phyloP scores from a whole-genome alignment of 352 stramenopile species.

The Nothophytophthora sp. region DNA sequence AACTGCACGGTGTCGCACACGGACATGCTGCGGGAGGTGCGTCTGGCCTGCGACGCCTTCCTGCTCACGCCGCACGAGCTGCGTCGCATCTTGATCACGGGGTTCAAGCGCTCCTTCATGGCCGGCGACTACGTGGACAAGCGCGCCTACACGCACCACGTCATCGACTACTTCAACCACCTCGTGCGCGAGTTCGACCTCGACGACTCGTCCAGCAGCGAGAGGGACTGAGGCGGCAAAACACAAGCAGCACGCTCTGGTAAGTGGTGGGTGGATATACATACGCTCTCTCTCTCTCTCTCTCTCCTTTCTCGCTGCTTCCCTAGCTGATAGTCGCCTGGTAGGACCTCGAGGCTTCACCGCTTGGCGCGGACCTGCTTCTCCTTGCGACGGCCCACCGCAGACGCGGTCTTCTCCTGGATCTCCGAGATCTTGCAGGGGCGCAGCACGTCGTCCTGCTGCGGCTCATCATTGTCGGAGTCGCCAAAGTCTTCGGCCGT shows the following conservation, averaged over 20 bases:
- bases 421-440: slow-evolving; percentile 79
- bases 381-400: slow-evolving; percentile 66
- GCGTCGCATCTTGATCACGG: slow-evolving; percentile 75
- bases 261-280: slow-evolving; percentile 2
- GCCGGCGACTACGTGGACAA: slow-evolving; percentile 73
- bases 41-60: slow-evolving; percentile 81
- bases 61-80: slow-evolving; percentile 70
- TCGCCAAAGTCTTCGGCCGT: slow-evolving; percentile 74
- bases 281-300: neutral
- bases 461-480: slow-evolving; percentile 66
- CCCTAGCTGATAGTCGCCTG: neutral
- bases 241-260: neutral
- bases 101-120: slow-evolving; percentile 90
- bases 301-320: neutral
- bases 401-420: slow-evolving; percentile 74
- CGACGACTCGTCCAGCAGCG: slow-evolving; percentile 34
- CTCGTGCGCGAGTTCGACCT: slow-evolving; percentile 74
- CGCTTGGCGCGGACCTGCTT: slow-evolving; percentile 59
- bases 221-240: slow-evolving; percentile 1
- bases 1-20: slow-evolving; percentile 89
- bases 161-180: slow-evolving; percentile 88
- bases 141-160: slow-evolving; percentile 80
- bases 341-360: slow-evolving; percentile 9
- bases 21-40: slow-evolving; percentile 83
- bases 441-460: slow-evolving; percentile 59